These are phyloP conservation scores for Physaria fendleri DNA, from an alignment of 345 rosid genomes.

Conservation along the genomic window DNA sequence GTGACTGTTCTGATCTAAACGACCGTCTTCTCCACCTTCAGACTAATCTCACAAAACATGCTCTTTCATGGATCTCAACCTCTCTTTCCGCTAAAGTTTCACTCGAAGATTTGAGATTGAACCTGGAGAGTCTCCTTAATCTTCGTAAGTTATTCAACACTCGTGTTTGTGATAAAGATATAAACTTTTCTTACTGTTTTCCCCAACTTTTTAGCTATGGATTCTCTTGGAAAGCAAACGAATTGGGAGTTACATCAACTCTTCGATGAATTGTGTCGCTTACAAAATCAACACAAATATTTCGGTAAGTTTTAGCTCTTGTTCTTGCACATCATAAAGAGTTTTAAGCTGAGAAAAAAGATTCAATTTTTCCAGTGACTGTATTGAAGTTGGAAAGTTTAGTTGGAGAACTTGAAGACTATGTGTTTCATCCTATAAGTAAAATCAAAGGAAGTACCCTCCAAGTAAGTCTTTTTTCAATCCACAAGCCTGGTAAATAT, in stretches of 20 bases:
- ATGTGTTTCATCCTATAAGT: conserved; percentile 38
- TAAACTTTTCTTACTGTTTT: background rate
- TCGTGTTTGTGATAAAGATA: background rate
- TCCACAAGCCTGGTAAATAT: conserved; percentile 4
- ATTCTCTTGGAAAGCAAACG: conserved; percentile 23
- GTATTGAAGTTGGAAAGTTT: conserved; percentile 59
- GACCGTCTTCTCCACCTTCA: conserved; percentile 37
- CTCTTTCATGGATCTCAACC: conserved; percentile 65
- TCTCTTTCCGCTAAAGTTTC: conserved; percentile 42
- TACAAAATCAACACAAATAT: conserved; percentile 39
- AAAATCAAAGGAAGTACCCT: conserved; percentile 31
- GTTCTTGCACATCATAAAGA: background rate
- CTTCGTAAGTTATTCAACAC: conserved; percentile 21
- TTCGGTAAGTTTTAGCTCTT: conserved; percentile 35
- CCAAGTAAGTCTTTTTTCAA: conserved; percentile 34
- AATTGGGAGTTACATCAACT: conserved; percentile 39
- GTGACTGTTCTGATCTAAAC: conserved; percentile 32
- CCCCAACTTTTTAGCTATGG: conserved; percentile 28
- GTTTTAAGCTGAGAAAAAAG: background rate
- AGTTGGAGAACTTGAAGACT: conserved; percentile 86
- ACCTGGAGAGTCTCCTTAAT: conserved; percentile 36
- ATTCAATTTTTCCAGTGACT: conserved; percentile 40
- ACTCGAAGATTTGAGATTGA: conserved; percentile 30
- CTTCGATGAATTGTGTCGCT: conserved; percentile 39
- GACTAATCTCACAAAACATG: conserved; percentile 34